Evolutionary conservation across 2,329 filamentous ascomycete genomes (phyloP).

Genomic region (Pyrenochaeta sp.): DNA sequence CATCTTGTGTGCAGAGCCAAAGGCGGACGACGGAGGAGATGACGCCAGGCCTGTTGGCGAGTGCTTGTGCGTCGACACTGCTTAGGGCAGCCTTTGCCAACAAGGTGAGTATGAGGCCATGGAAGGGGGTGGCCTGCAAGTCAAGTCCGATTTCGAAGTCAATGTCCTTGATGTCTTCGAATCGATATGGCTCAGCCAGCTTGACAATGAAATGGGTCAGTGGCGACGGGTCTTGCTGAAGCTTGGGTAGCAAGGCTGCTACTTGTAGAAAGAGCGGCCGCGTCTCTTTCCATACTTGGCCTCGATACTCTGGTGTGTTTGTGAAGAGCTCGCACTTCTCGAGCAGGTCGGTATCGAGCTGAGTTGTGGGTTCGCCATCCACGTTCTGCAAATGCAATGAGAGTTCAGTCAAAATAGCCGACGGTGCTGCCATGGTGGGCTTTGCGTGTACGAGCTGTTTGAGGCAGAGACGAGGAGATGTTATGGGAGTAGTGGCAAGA

Average conservation of each 20-base stretch:
- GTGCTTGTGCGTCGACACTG: conserved; percentile 64
- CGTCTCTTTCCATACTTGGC: conserved; percentile 37
- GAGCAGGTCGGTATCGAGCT: conserved; percentile 59
- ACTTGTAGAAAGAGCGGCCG: conserved; percentile 55
- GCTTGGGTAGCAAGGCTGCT: conserved; percentile 59
- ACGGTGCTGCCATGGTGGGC: conserved; percentile 26
- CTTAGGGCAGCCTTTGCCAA: conserved; percentile 63
- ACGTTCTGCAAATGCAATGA: conserved; percentile 56
- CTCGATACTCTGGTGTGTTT: conserved; percentile 42
- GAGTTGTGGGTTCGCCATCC: conserved; percentile 53
- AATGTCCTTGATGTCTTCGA: conserved; percentile 55
- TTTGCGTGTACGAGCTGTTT: not conserved
- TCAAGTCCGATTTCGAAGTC: conserved; percentile 65
- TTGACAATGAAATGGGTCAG: conserved; percentile 62
- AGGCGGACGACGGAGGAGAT: conserved; percentile 64
- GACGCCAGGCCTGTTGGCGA: conserved; percentile 65
- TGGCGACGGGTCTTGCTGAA: conserved; percentile 67
- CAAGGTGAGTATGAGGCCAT: conserved; percentile 64
- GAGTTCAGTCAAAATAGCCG: conserved; percentile 40
- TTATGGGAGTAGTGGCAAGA: conserved; percentile 17
- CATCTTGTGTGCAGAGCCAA: conserved; percentile 66
- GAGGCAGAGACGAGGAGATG: not conserved
- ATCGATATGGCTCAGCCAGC: conserved; percentile 55
- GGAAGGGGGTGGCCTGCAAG: conserved; percentile 59
- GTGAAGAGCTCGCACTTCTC: conserved; percentile 59